These are phyloP conservation scores for Echinochloa phyllopogon DNA, from an alignment of 176 grass and related monocot genomes.

Conservation along the genomic window DNA sequence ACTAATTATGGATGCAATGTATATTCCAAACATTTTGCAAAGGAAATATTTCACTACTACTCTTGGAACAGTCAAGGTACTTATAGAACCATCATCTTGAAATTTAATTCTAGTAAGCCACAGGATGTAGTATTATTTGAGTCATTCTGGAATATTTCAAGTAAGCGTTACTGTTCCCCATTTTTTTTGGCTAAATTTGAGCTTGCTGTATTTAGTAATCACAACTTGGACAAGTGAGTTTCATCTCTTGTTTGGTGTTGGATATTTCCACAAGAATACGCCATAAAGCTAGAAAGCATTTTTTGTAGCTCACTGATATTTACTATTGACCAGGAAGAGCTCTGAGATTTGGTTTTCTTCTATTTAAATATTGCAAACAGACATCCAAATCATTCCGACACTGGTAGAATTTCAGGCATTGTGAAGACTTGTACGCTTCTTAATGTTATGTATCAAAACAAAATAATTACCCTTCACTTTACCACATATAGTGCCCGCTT, in stretches of 20 bases:
- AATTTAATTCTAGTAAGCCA: conserved; percentile 10
- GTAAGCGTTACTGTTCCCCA: background rate
- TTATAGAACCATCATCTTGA: background rate
- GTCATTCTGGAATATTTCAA: conserved; percentile 1
- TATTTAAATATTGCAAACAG: background rate
- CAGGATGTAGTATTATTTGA: background rate
- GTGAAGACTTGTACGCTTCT: background rate
- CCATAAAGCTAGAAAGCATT: background rate
- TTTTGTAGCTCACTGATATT: background rate
- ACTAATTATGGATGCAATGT: conserved; percentile 7
- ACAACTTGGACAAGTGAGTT: background rate
- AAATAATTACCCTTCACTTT: background rate
- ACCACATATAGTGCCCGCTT: background rate
- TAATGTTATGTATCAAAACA: background rate
- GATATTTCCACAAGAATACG: background rate
- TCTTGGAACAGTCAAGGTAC: conserved; percentile 38
- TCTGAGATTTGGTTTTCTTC: conserved; percentile 5
- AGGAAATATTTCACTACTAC: background rate
- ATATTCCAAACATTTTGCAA: background rate
- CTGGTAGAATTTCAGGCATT: background rate
- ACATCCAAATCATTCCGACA: background rate
- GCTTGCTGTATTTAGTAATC: background rate
- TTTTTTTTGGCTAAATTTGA: background rate
- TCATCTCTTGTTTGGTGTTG: background rate
- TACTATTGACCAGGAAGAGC: background rate